phyloP scores from a whole-genome alignment of 1,139 yeast species.

The Blastobotrys illinoisensis region DNA sequence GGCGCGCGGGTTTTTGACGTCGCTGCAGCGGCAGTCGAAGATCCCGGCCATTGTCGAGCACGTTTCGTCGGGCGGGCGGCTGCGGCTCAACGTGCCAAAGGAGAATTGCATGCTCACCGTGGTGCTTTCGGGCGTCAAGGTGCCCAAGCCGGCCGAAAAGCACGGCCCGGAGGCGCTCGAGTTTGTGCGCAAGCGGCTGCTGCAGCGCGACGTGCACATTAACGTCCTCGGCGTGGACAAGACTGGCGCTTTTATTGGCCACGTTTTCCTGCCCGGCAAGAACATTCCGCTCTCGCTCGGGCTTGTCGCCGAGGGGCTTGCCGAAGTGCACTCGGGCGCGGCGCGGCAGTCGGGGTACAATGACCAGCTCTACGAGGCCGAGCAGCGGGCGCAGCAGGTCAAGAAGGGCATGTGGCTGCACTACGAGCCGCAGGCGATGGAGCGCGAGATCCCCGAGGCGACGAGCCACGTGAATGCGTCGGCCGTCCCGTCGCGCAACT shows the following conservation, averaged over 20 bases:
- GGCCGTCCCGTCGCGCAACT: slow-evolving; percentile 32
- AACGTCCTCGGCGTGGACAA: slow-evolving; percentile 68
- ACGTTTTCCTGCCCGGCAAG: slow-evolving; percentile 50
- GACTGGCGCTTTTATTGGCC: slow-evolving; percentile 77
- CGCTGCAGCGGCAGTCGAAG: slow-evolving; percentile 61
- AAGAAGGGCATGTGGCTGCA: slow-evolving; percentile 64
- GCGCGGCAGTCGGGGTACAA: slow-evolving; percentile 53
- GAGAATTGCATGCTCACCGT: slow-evolving; percentile 67
- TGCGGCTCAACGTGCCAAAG: slow-evolving; percentile 61
- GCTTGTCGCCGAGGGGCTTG: slow-evolving; percentile 62
- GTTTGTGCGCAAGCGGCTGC: slow-evolving; percentile 48
- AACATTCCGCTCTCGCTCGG: slow-evolving; percentile 55
- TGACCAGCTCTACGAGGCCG: slow-evolving; percentile 53
- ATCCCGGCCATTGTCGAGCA: slow-evolving; percentile 68
- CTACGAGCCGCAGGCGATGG: slow-evolving; percentile 37
- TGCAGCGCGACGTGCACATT: slow-evolving; percentile 70
- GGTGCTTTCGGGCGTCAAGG: slow-evolving; percentile 65
- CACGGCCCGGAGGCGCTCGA: slow-evolving; percentile 50
- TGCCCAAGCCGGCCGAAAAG: slow-evolving; percentile 42
- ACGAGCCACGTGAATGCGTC: slow-evolving; percentile 11
- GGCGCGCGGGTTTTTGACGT: slow-evolving; percentile 68
- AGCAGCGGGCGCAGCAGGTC: slow-evolving; percentile 51
- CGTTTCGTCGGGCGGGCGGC: slow-evolving; percentile 61
- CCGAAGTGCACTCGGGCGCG: slow-evolving; percentile 60
- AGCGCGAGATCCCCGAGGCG: slow-evolving; percentile 21